These are phyloP conservation scores for Anisodus acutangulus DNA, from an alignment of 257 asterid species.

Conservation along the genomic window DNA sequence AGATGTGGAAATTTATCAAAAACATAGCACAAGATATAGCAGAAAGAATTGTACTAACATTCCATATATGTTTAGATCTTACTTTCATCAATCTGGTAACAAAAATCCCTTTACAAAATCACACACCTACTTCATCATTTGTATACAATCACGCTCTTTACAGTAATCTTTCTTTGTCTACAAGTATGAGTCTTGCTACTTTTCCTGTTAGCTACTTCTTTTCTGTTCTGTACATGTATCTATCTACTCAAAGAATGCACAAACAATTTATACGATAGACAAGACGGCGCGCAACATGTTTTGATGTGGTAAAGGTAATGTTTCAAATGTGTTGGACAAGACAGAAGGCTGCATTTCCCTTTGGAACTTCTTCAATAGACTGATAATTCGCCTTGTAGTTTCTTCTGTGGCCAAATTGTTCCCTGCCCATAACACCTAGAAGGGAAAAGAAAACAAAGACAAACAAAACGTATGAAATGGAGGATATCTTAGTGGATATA, in stretches of 20 bases:
- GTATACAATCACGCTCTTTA: background rate
- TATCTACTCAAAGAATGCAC: background rate
- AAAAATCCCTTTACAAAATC: no score
- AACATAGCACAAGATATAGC: background rate
- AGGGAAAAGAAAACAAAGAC: background rate
- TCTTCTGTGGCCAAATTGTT: conserved; percentile 3
- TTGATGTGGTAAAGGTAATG: conserved; percentile 9
- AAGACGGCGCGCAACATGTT: background rate
- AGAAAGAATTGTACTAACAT: no score
- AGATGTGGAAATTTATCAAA: background rate
- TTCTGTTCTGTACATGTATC: background rate
- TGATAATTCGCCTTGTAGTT: background rate
- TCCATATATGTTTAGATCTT: no score
- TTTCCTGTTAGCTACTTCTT: background rate
- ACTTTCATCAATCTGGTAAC: no score
- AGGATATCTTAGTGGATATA: background rate
- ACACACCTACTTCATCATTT: background rate
- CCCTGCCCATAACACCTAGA: conserved; percentile 18
- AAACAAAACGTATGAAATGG: background rate
- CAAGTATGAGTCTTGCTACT: background rate
- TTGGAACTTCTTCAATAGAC: conserved; percentile 7
- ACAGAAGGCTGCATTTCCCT: background rate
- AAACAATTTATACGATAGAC: background rate
- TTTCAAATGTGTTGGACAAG: background rate
- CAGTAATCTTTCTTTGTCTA: background rate